phyloP scores from a whole-genome alignment of 2,329 filamentous ascomycete species.

The Pestalotiopsis fici region DNA sequence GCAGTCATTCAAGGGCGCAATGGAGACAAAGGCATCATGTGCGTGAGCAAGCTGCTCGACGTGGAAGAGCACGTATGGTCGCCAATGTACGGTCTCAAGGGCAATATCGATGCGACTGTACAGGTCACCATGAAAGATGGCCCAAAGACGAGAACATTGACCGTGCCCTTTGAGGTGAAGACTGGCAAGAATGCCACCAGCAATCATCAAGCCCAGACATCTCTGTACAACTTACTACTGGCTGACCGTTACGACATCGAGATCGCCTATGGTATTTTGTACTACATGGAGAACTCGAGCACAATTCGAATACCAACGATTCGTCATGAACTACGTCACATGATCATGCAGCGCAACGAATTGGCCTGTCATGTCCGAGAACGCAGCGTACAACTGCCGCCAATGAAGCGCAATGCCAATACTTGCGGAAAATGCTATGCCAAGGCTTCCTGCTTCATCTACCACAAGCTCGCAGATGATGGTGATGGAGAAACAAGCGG shows the following conservation, averaged over 20 bases:
- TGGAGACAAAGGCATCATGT: conserved; percentile 75
- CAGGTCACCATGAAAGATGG: conserved; percentile 80
- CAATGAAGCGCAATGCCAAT: conserved; percentile 81
- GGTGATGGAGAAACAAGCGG: conserved; percentile 81
- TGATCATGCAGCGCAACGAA: conserved; percentile 95
- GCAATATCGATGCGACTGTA: conserved; percentile 96
- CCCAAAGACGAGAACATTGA: conserved; percentile 66
- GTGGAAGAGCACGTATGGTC: conserved; percentile 99
- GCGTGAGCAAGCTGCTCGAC: conserved; percentile 90
- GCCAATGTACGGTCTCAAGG: conserved; percentile 94
- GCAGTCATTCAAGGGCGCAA: conserved; percentile 80
- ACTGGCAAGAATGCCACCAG: conserved; percentile 84
- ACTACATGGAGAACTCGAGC: conserved; percentile 90
- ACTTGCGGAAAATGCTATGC: conserved; percentile 89
- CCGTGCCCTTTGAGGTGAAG: conserved; percentile 93
- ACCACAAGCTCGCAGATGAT: conserved; percentile 86
- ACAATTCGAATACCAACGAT: conserved; percentile 84
- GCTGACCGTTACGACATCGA: conserved; percentile 95
- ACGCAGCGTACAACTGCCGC: conserved; percentile 75
- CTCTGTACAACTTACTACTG: conserved; percentile 87
- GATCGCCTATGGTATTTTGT: conserved; percentile 85
- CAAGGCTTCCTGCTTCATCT: conserved; percentile 87
- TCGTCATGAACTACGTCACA: conserved; percentile 85
- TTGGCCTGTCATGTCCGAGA: conserved; percentile 84
- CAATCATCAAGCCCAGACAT: conserved; percentile 89